phyloP scores from a whole-genome alignment of 2,329 filamentous ascomycete species.

The Trichoderma sp. region DNA sequence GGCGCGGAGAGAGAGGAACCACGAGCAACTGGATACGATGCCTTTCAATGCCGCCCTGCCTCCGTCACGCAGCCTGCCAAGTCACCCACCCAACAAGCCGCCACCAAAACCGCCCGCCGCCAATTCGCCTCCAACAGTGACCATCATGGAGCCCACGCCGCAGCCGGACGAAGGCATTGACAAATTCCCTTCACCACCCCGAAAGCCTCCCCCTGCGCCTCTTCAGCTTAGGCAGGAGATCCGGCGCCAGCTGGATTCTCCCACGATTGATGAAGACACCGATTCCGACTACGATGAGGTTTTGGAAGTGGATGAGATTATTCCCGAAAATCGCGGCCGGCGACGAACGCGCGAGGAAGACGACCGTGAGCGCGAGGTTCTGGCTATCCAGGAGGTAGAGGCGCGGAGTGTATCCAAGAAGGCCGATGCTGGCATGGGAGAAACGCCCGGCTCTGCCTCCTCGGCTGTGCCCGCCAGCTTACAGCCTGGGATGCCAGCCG shows the following conservation, averaged over 20 bases:
- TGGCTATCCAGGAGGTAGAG: constrained; percentile 65
- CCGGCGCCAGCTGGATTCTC: constrained; percentile 24
- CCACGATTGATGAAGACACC: constrained; percentile 58
- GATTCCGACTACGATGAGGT: constrained; percentile 84
- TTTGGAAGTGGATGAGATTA: constrained; percentile 64
- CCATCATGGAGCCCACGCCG: constrained; percentile 44
- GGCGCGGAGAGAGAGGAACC: constrained; percentile 45
- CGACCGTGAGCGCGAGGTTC: constrained; percentile 69
- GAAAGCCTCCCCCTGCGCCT: constrained; percentile 83
- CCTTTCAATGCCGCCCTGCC: constrained; percentile 52
- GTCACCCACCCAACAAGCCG: constrained; percentile 49
- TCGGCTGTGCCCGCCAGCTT: constrained; percentile 35
- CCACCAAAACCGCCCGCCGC: constrained; percentile 48
- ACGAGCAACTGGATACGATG: constrained; percentile 43
- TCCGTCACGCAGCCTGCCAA: constrained; percentile 54
- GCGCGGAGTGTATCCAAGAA: constrained; percentile 71
- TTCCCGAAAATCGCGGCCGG: constrained; percentile 64
- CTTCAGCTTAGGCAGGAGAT: constrained; percentile 57
- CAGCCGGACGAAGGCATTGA: constrained; percentile 43
- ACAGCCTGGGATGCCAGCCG: constrained; percentile 40
- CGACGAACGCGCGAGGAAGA: constrained; percentile 86
- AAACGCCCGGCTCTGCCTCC: constrained; percentile 33
- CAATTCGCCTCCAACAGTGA: constrained; percentile 36
- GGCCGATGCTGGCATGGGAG: constrained; percentile 48
- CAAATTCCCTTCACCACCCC: constrained; percentile 59